These are phyloP conservation scores for Pseudocercospora cruenta DNA, from an alignment of 2,329 filamentous ascomycete genomes.

Conservation along the genomic window DNA sequence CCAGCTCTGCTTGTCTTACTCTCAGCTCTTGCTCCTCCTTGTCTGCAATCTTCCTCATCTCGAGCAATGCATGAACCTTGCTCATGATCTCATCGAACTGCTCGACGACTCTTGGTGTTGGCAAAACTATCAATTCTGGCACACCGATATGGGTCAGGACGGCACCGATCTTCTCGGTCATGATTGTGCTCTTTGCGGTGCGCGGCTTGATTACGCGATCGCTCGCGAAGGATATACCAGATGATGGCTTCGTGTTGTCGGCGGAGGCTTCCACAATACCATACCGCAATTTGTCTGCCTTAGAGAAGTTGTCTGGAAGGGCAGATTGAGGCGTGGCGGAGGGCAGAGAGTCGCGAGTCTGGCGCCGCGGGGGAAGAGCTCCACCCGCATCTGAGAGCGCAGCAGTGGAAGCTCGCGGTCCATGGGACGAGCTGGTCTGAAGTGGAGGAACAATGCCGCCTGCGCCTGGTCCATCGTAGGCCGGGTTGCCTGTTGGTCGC, in stretches of 20 bases:
- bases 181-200: slow-evolving; percentile 73
- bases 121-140: slow-evolving; percentile 70
- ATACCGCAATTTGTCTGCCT: slow-evolving; percentile 75
- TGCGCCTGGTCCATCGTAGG: slow-evolving; percentile 26
- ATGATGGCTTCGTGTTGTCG: slow-evolving; percentile 76
- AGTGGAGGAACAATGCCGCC: slow-evolving; percentile 18
- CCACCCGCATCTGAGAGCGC: slow-evolving; percentile 32
- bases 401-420: slow-evolving; percentile 50
- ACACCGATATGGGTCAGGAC: slow-evolving; percentile 74
- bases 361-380: slow-evolving; percentile 21
- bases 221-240: slow-evolving; percentile 87
- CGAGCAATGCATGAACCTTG: slow-evolving; percentile 70
- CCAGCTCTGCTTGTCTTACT: slow-evolving; percentile 48
- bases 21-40: slow-evolving; percentile 75
- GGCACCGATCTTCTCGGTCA: slow-evolving; percentile 74
- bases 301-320: slow-evolving; percentile 62
- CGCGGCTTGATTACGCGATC: slow-evolving; percentile 79
- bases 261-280: slow-evolving; percentile 65
- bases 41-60: slow-evolving; percentile 73
- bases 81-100: slow-evolving; percentile 71
- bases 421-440: slow-evolving; percentile 31
- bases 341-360: slow-evolving; percentile 46
- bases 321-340: slow-evolving; percentile 46
- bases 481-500: slow-evolving; percentile 34
- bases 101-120: slow-evolving; percentile 70